Evolutionary conservation across 1,284 basidiomycete species (phyloP), one percentile per base, ranked within the genome.

Genomic region (Microbotryomycetes sp.): DNA sequence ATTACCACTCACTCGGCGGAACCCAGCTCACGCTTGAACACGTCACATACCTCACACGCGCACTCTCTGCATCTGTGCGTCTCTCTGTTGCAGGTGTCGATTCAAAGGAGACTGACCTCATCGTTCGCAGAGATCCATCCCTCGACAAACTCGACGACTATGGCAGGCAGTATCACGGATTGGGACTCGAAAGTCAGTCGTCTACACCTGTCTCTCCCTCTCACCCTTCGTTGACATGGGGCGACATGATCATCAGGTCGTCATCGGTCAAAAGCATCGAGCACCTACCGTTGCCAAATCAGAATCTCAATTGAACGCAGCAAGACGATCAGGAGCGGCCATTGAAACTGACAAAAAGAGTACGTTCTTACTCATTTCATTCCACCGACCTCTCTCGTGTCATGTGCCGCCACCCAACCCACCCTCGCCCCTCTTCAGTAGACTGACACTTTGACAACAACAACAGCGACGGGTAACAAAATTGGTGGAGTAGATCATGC

Each of bases 401-500:
- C 36, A 42, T 19, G 36, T 19, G 36, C 36, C n/a, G n/a, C n/a
- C n/a, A n/a, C n/a, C n/a, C n/a, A 12, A 12, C 12, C 36, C 36
- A 12, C 36, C 19, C 9, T 42, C 36, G 36, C 36, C 19, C 19
- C 36, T 9, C 36, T 42, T 42, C 36, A 42, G 9, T 42, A n/a
- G n/a, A n/a, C n/a, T n/a, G n/a, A n/a, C n/a, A n/a, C n/a, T 49
- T 47, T 49, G 14, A 48, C 19, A 49, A 15, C 6, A 19, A n/a
- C 15, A n/a, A 6, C 56, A 59, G 64, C 58, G 3, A 59, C 59
- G 4, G 66, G 64, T 23, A 69, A 70, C 65, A 70, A 70, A 57
- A 49, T 58, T 22, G 28, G 54, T 46, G 64, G 62, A 89, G 89
- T 88, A 66, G 92, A 97, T 79, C 91, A 96, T 79, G 89, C 92